Evolutionary conservation across 139 green algal genomes (phyloP).

Genomic region (Coelastrella sp.): DNA sequence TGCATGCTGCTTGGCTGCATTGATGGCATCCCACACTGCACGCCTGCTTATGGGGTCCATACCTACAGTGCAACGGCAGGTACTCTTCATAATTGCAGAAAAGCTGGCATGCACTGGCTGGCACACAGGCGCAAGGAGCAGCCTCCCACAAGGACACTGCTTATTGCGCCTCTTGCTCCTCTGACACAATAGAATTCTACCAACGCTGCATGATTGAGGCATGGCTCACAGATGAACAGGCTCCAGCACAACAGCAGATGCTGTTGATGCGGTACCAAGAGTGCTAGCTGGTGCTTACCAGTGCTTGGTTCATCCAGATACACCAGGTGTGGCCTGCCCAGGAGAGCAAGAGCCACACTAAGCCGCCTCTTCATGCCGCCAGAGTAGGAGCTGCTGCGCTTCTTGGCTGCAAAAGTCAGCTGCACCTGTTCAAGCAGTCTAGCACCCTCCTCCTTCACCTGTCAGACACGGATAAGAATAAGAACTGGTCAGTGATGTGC

Average conservation of each 20-base stretch:
- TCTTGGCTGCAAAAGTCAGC: conserved; percentile 61
- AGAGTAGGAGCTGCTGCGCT: conserved; percentile 70
- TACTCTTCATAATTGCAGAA: too few species aligned
- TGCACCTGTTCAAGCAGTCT: conserved; percentile 48
- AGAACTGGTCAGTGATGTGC: neutral
- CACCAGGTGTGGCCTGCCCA: conserved; percentile 89
- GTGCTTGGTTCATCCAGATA: conserved; percentile 97
- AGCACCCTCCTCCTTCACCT: conserved; percentile 20
- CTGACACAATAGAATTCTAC: too few species aligned
- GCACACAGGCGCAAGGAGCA: too few species aligned
- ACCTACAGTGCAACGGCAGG: conserved; percentile 41
- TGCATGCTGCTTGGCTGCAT: conserved; percentile 68
- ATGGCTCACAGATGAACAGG: too few species aligned
- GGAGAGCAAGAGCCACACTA: conserved; percentile 88
- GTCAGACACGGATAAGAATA: neutral
- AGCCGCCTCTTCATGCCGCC: conserved; percentile 89
- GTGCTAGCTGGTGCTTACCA: conserved; percentile 70
- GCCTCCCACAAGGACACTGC: too few species aligned
- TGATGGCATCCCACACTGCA: conserved; percentile 93
- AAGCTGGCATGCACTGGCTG: too few species aligned
- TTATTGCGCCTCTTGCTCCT: too few species aligned
- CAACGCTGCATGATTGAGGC: too few species aligned
- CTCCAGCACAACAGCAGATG: neutral
- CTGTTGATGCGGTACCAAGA: neutral
- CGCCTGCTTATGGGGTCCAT: conserved; percentile 80